Conservation (phyloP, 192 early-diverging fungal genomes). For the Gryganskiella cystojenkinii region DNA sequence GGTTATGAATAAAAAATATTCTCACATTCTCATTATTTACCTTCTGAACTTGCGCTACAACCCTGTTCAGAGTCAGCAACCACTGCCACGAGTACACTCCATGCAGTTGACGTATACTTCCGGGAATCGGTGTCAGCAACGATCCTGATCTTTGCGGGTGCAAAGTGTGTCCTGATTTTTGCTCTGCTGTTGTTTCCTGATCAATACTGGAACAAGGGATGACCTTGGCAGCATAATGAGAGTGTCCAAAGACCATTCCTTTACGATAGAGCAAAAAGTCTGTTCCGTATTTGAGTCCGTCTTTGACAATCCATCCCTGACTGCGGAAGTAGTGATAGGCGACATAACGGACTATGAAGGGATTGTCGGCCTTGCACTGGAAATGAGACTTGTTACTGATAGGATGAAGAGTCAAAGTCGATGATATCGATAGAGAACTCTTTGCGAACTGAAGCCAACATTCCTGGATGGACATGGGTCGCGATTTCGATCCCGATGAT, state of each 20-base stretch:
- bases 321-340: constrained; percentile 88
- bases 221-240: constrained; percentile 53
- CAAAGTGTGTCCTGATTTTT: neutral
- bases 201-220: constrained; percentile 6
- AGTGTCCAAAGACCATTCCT: constrained; percentile 68
- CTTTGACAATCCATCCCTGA: constrained; percentile 84
- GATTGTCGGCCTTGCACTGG: constrained; percentile 24
- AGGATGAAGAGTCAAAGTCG: neutral
- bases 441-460: constrained; percentile 52
- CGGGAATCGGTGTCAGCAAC: constrained; percentile 24
- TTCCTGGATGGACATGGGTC: constrained; percentile 40
- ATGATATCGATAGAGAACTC: too few relatives aligned
- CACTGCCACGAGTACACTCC: constrained; percentile 55
- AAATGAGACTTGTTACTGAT: neutral
- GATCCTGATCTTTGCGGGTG: neutral
- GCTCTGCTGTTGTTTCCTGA: neutral
- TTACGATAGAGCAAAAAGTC: constrained; percentile 76
- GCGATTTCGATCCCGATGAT: neutral
- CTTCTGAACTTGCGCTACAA: constrained; percentile 69
- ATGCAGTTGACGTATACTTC: constrained; percentile 8
- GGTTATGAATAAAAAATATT: too few relatives aligned
- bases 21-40: constrained; percentile 47
- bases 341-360: constrained; percentile 74
- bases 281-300: constrained; percentile 87
- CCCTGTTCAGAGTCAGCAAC: constrained; percentile 61